Base-by-base conservation (phyloP, 2,329 filamentous ascomycete species). In the Pseudogymnoascus sp. region DNA sequence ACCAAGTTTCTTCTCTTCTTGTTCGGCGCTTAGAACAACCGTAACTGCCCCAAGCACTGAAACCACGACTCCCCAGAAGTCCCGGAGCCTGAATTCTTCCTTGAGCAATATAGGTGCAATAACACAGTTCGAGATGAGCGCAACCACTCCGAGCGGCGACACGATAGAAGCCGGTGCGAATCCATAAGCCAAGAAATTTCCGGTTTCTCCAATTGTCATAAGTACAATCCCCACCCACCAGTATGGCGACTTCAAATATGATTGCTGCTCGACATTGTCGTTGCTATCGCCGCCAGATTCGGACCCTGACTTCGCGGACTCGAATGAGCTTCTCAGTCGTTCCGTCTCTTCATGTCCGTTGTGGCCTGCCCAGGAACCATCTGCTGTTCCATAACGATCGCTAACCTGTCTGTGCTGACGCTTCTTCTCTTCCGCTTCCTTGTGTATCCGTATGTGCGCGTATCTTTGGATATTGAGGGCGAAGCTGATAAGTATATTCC, bases 91-190 rank as follows among this genome's bases (percentile, higher is more conserved):
- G 72, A 99, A 97, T 60, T 81, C 82, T 77, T 99, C 95, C 72
- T 96, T 93, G 68, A 99, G 88, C 81, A 99, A 87, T 66, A 95
- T 87, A 0, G 95, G 95, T 2, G 95, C 95, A 73, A 99, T 96
- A 65, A 99, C 85, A 75, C 95, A 99, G 77, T 99, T 99, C 50
- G 93, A 96, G 53, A 99, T 88, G 66, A 99, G 80, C 1, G 95
- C 95, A 11, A 99, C 95, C n/a, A 99, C 95, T 8, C 95, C 95
- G 5, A 99, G 81, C 0, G 95, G 95, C 36, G 93, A 97, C 44
- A 99, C 95, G 70, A 99, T 97, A 12, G 95, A 97, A 6, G 95
- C 95, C 3, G 95, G 95, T 31, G 95, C 95, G 74, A 99, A 99
- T 23, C 95, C 95, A 72, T 99, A 99, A 0, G 95, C 95, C 67